Base-by-base conservation (phyloP, 176 grass and related monocot species). In the Dendrocalamus sinicus region DNA sequence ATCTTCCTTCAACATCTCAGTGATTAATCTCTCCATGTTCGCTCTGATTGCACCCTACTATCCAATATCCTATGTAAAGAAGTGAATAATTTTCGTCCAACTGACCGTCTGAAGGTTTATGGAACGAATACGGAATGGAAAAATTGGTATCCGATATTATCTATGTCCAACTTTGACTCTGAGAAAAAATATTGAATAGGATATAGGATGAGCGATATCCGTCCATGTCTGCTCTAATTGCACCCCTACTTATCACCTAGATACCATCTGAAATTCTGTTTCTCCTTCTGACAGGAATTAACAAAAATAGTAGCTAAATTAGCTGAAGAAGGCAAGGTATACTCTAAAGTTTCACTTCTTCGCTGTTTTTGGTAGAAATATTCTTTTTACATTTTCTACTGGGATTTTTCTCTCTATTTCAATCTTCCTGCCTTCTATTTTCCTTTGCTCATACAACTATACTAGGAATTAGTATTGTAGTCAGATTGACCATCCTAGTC, bases 311-410 rank as follows among this genome's bases (percentile, higher is more conserved):
- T 99, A 61, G 85, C 87, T 35, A 97, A 96, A 84, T 86, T 96
- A 83, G 86, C 96, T 50, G 96, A 99, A 90, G 96, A 99, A 85
- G 93, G 92, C 86, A 99, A 96, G 92, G 93, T 99, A 94, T 51
- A 45, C 3, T 15, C 17, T 20, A 58, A 22, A 58, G 19, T 22
- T 77, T 83, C 35, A 62, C 28, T 1, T 80, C 2, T 13, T 79
- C 4, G 28, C 22, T 78, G 12, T 83, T 79, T 79, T 83, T 0
- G 1, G 14, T 6, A 72, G 47, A 58, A 87, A 78, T 59, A 16
- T 73, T 62, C 2, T 4, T 59, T 72, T 64, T 65, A 78, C 1
- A 37, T 48, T 64, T 81, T 60, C 8, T 89, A 8, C 26, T 43
- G 3, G 19, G 39, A 15, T 58, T 84, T 67, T 19, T 22, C 17